Evolutionary conservation across 1,284 basidiomycete species (phyloP).

Genomic region (Trametes sp.): DNA sequence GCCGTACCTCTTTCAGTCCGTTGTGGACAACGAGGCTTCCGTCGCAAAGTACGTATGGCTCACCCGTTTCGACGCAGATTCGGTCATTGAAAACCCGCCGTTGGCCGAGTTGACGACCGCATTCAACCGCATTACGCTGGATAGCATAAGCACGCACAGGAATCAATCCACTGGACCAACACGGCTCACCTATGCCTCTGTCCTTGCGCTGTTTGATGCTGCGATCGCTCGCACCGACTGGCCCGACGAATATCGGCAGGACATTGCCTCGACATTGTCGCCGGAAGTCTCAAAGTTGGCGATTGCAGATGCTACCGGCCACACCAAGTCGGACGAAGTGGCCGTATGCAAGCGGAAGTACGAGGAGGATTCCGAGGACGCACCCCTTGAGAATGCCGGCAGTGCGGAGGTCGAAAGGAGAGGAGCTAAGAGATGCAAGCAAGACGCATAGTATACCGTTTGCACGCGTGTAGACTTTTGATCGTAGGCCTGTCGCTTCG

Average conservation of each 20-base stretch:
- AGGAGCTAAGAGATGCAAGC: neutral
- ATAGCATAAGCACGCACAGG: too few relatives aligned
- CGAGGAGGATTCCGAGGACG: too few relatives aligned
- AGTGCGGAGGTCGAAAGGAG: neutral
- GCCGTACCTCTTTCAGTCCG: neutral
- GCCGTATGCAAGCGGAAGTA: neutral
- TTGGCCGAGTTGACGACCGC: neutral
- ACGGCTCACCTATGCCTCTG: slow-evolving; percentile 6
- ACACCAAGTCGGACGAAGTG: neutral
- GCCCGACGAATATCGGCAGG: slow-evolving; percentile 7
- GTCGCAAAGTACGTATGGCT: too few relatives aligned
- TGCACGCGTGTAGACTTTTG: too few relatives aligned
- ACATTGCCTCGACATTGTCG: neutral
- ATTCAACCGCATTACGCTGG: neutral
- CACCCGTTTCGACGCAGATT: too few relatives aligned
- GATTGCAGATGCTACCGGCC: neutral
- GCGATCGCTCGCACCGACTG: slow-evolving; percentile 12
- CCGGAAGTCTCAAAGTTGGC: too few relatives aligned
- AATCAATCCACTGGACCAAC: neutral
- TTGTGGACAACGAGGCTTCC: too few relatives aligned
- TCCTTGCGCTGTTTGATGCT: slow-evolving; percentile 15
- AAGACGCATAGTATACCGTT: neutral
- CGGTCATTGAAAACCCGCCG: neutral
- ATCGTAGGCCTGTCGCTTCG: too few relatives aligned
- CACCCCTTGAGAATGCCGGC: too few relatives aligned